Percentiles rank a stretch among this genome's conserved stretches.
These are phyloP conservation scores for Thalassiosira hispida DNA, from an alignment of 352 stramenopile species.

Conservation along the genomic window DNA sequence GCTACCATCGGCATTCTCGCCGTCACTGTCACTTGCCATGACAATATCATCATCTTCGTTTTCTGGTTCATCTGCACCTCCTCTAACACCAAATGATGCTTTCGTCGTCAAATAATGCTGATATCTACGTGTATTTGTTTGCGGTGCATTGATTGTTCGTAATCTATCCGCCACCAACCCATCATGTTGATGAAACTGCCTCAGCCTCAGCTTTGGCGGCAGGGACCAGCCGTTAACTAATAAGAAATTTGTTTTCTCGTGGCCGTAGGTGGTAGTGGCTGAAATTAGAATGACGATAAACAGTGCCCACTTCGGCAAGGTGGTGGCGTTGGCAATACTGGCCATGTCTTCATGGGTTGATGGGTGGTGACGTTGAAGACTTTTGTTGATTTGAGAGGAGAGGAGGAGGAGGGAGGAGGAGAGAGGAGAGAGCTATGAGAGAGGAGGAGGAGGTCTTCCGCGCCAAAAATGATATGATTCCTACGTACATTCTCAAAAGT, in stretches of 20 bases:
- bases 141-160: background rate
- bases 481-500: no score
- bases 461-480: no score
- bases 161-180: background rate
- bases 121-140: background rate
- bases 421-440: no score
- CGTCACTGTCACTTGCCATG: background rate
- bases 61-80: background rate
- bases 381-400: no score
- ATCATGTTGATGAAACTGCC: background rate
- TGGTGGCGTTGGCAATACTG: no score
- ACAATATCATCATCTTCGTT: background rate
- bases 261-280: background rate
- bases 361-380: no score
- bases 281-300: slow-evolving; percentile 1
- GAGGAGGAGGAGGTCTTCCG: no score
- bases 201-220: background rate
- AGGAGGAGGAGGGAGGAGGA: no score
- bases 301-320: background rate
- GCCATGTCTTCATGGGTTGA: no score
- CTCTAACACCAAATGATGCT: slow-evolving; percentile 2
- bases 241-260: no score
- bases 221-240: background rate
- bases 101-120: background rate
- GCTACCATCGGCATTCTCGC: background rate